Evolutionary conservation across 768 basidiomycete species (phyloP).

Genomic region (Omphalotus guepiniiformis): DNA sequence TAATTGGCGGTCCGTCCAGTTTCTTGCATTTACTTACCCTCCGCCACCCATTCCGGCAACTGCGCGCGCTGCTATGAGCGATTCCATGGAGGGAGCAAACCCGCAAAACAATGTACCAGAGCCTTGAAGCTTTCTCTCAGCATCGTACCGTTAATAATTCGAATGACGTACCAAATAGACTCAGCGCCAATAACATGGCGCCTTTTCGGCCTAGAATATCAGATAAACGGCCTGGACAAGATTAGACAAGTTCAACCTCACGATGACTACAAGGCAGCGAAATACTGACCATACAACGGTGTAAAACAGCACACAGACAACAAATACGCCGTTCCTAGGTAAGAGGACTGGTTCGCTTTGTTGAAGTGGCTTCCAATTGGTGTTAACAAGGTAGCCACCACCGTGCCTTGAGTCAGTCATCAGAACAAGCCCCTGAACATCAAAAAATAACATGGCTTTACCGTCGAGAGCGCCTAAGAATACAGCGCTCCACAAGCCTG

Average conservation of each 20-base stretch:
- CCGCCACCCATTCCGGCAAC: conserved; percentile 92
- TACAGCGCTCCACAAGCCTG: conserved; percentile 78
- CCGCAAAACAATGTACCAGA: conserved; percentile 85
- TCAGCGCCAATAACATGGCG: conserved; percentile 80
- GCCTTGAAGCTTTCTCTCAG: conserved; percentile 36
- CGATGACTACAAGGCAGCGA: neutral
- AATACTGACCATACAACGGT: conserved; percentile 68
- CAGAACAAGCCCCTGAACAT: neutral
- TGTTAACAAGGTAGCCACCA: conserved; percentile 80
- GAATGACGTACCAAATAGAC: conserved; percentile 65
- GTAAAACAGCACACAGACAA: conserved; percentile 90
- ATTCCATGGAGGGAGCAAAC: conserved; percentile 79
- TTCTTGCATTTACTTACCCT: conserved; percentile 50
- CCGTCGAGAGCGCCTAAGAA: conserved; percentile 85
- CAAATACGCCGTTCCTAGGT: conserved; percentile 86
- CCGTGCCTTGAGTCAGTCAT: conserved; percentile 50
- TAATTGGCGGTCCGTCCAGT: too few relatives aligned
- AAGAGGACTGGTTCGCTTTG: conserved; percentile 75
- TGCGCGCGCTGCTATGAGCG: conserved; percentile 75
- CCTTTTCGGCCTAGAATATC: conserved; percentile 84
- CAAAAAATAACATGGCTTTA: conserved; percentile 29
- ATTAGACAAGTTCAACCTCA: conserved; percentile 14
- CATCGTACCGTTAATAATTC: conserved; percentile 3
- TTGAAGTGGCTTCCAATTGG: conserved; percentile 85
- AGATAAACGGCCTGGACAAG: conserved; percentile 64